Conservation (phyloP, 2,329 filamentous ascomycete species). For the Phoma sp. region DNA sequence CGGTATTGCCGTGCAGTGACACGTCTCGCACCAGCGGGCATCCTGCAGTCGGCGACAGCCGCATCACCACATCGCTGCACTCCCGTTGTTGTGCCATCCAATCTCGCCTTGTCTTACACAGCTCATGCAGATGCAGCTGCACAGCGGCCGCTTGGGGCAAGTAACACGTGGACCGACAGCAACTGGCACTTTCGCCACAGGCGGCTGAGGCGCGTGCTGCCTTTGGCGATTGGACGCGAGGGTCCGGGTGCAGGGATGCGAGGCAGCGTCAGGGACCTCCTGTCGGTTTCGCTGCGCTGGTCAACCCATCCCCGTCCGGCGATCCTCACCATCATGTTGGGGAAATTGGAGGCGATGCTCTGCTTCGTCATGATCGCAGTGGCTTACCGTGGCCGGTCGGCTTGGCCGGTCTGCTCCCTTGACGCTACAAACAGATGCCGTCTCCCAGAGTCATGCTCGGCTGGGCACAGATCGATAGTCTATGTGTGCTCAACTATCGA, state of each 20-base stretch:
- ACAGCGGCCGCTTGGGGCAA: slow-evolving; percentile 17
- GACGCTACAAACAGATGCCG: not conserved
- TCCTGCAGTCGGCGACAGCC: slow-evolving; percentile 22
- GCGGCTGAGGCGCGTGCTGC: slow-evolving; percentile 16
- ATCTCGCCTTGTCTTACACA: slow-evolving; percentile 12
- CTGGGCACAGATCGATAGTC: slow-evolving; percentile 20
- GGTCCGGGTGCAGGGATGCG: slow-evolving; percentile 1
- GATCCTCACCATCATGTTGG: slow-evolving; percentile 15
- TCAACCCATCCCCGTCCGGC: slow-evolving; percentile 13
- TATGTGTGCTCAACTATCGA: slow-evolving; percentile 14
- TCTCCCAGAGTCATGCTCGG: not conserved
- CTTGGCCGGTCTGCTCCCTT: slow-evolving; percentile 4
- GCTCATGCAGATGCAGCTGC: slow-evolving; percentile 14
- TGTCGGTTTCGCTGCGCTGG: too few relatives aligned
- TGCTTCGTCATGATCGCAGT: not conserved
- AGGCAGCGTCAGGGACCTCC: slow-evolving; percentile 2
- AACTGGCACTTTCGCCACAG: slow-evolving; percentile 13
- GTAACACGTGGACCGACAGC: slow-evolving; percentile 31
- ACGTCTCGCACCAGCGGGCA: slow-evolving; percentile 29
- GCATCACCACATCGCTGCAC: slow-evolving; percentile 5
- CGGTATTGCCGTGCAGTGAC: slow-evolving; percentile 24
- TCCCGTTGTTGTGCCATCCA: slow-evolving; percentile 13
- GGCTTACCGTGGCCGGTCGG: not conserved
- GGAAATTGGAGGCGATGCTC: slow-evolving; percentile 8
- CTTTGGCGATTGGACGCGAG: slow-evolving; percentile 11